These are phyloP conservation scores for Urochloa ruziziensis DNA, from an alignment of 176 grass and related monocot genomes.

Conservation along the genomic window DNA sequence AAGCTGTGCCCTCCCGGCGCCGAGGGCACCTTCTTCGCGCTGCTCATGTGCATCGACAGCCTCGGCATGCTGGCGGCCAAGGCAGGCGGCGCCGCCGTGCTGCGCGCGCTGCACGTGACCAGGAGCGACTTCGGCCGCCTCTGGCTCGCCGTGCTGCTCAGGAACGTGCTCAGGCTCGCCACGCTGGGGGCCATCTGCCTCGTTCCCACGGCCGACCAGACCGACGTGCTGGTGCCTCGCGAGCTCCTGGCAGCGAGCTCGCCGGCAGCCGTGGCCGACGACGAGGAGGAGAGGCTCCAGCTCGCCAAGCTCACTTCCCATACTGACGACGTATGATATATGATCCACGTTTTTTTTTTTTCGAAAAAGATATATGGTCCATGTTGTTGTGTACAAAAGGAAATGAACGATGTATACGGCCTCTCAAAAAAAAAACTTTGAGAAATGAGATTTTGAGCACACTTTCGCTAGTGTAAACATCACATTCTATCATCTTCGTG, in stretches of 20 bases:
- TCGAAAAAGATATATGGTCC: background rate
- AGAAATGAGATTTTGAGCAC: too few species aligned
- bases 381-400: background rate
- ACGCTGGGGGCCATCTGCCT: constrained; percentile 58
- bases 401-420: background rate
- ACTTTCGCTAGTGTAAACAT: too few species aligned
- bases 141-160: constrained; percentile 67
- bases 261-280: background rate
- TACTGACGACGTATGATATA: constrained; percentile 17
- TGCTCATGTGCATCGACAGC: constrained; percentile 92
- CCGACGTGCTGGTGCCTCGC: constrained; percentile 56
- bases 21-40: constrained; percentile 90
- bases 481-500: background rate
- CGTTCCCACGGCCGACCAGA: constrained; percentile 52
- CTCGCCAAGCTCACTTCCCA: constrained; percentile 45
- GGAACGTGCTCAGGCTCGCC: constrained; percentile 68
- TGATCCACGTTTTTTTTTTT: too few species aligned
- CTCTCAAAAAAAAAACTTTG: background rate
- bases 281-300: constrained; percentile 58
- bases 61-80: constrained; percentile 62
- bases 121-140: constrained; percentile 62
- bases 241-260: constrained; percentile 41
- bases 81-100: constrained; percentile 55
- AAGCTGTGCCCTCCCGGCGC: constrained; percentile 69
- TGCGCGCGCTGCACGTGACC: constrained; percentile 63